Percentiles rank a stretch among this genome's conserved stretches.
phyloP scores from a whole-genome alignment of 768 basidiomycete species.

The Paxillus ammoniavirescens region DNA sequence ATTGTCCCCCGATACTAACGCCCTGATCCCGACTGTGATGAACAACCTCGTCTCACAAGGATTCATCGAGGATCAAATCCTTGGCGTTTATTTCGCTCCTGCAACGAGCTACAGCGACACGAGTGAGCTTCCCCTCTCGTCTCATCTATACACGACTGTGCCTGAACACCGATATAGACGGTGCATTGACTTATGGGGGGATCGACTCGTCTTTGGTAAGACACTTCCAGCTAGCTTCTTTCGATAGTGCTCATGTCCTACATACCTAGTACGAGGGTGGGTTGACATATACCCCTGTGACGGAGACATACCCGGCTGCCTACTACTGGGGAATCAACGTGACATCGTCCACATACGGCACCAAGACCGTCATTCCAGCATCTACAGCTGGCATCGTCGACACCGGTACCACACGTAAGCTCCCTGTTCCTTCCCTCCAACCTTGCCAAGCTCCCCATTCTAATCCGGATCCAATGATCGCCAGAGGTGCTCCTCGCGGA shows the following conservation, averaged over 20 bases:
- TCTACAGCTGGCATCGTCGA: slow-evolving; percentile 30
- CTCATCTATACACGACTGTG: neutral
- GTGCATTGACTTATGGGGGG: slow-evolving; percentile 28
- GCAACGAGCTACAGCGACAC: slow-evolving; percentile 13
- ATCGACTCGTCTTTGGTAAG: slow-evolving; percentile 16
- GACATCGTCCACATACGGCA: slow-evolving; percentile 15
- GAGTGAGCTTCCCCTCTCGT: slow-evolving; percentile 5
- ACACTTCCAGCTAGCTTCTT: neutral
- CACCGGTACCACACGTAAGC: slow-evolving; percentile 25
- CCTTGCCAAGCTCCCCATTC: neutral
- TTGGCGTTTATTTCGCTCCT: slow-evolving; percentile 25
- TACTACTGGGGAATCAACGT: slow-evolving; percentile 32
- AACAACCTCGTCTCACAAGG: slow-evolving; percentile 23
- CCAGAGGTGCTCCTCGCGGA: slow-evolving; percentile 23
- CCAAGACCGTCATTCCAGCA: slow-evolving; percentile 8
- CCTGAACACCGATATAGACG: slow-evolving; percentile 13
- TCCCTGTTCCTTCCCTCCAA: neutral
- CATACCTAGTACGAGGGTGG: slow-evolving; percentile 18
- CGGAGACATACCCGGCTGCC: slow-evolving; percentile 21
- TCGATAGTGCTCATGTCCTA: neutral
- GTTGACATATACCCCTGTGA: slow-evolving; percentile 25
- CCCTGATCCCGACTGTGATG: slow-evolving; percentile 24
- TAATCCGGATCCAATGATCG: neutral
- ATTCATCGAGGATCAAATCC: slow-evolving; percentile 12
- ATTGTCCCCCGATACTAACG: neutral